These are phyloP conservation scores for Metschnikowia hibisci DNA, from an alignment of 805 yeast species.

Conservation along the genomic window DNA sequence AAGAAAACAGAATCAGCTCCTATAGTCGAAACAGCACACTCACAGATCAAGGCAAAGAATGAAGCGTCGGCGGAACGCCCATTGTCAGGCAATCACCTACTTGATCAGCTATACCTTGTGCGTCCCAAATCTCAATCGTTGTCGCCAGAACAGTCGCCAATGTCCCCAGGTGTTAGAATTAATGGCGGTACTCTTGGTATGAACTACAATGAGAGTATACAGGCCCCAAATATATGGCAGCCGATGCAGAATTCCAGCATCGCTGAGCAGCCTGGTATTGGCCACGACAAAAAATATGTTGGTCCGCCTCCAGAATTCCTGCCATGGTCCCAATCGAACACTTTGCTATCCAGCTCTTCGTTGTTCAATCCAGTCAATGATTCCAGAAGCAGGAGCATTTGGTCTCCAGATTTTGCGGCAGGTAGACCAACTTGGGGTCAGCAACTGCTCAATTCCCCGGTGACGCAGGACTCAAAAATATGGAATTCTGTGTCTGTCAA, in stretches of 20 bases:
- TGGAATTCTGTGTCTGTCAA: neutral
- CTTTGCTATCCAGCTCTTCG: neutral
- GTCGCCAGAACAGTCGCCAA: slow-evolving; percentile 8
- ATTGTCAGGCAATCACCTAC: slow-evolving; percentile 22
- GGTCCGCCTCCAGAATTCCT: neutral
- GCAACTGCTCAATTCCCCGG: neutral
- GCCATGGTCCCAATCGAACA: neutral
- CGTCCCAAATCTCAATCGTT: slow-evolving; percentile 23
- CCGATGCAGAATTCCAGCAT: neutral
- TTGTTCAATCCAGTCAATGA: neutral
- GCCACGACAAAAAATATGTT: neutral
- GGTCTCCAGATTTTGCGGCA: slow-evolving; percentile 1
- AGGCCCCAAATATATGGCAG: slow-evolving; percentile 1
- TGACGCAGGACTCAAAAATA: neutral
- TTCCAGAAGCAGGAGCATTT: slow-evolving; percentile 1
- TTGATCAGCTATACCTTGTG: slow-evolving; percentile 35
- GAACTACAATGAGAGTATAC: neutral
- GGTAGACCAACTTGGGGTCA: neutral
- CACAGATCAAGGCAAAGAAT: neutral
- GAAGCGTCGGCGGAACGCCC: neutral
- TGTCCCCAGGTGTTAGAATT: slow-evolving; percentile 1
- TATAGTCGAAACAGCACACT: neutral
- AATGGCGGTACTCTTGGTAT: neutral
- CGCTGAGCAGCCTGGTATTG: neutral
- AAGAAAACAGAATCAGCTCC: no score